Base-by-base conservation (phyloP, 306 rosid genomes). In the Cucurbita argyrosperma region DNA sequence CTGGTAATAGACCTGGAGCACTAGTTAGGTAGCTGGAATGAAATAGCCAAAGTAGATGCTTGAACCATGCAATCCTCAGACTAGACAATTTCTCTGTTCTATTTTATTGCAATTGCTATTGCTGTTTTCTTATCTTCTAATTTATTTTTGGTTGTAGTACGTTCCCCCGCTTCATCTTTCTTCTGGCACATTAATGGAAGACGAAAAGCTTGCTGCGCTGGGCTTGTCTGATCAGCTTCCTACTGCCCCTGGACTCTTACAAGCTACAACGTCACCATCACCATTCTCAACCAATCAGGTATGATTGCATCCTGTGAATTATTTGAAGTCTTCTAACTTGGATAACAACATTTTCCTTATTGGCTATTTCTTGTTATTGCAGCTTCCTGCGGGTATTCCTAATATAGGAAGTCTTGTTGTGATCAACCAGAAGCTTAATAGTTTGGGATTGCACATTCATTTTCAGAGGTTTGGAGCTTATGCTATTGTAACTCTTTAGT, bases 211-310 rank as follows among this genome's bases (percentile, higher is more conserved):
- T 51, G 78, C 93, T 75, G 85, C 90, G 23, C 54, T 89, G 74
- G 86, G 90, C 61, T 75, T 89, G 80, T 66, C 96, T 78, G 98
- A 95, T 88, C 97, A 87, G 66, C 88, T 85, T 59, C 91, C 96
- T 42, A 79, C 96, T 74, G 92, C 96, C 39, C 96, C 89, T 84
- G 99, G 96, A 74, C 82, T 89, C 74, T 76, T 88, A 65, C 96
- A 83, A 82, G 84, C 92, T 58, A 80, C 88, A 74, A 92, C 89
- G 23, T 67, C 87, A 52, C 91, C 82, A 65, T 74, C 90, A 53
- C 92, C 90, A 7, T 94, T 83, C 75, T 78, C 96, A 63, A 75
- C 86, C 74, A 88, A 78, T 83, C 97, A 89, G 90, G 96, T 95
- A 4, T 52, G 12, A 58, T 68, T 64, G 39, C 16, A 14, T 15